phyloP scores from a whole-genome alignment of 805 yeast species.

The Tetrapisispora arboricola region DNA sequence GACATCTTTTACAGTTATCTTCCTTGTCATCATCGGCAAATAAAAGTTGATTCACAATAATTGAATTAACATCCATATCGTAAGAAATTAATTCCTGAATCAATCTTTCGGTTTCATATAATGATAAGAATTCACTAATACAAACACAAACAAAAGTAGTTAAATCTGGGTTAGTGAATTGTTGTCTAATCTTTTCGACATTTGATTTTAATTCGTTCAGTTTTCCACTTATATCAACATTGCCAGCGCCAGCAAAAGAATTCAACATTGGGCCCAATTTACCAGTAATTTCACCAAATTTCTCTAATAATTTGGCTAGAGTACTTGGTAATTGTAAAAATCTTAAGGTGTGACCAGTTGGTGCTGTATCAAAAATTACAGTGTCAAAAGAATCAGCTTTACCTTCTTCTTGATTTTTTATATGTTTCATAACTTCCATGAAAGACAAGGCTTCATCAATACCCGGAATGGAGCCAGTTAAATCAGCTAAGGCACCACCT shows the following conservation, averaged over 20 bases:
- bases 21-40: constrained; percentile 69
- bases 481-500: constrained; percentile 48
- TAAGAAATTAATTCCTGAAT: constrained; percentile 91
- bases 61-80: constrained; percentile 93
- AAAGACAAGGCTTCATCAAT: constrained; percentile 96
- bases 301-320: constrained; percentile 73
- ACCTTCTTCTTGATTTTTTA: constrained; percentile 56
- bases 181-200: constrained; percentile 83
- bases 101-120: constrained; percentile 96
- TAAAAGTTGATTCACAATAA: constrained; percentile 87
- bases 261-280: constrained; percentile 85
- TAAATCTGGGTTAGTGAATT: constrained; percentile 90
- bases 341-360: constrained; percentile 96
- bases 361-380: constrained; percentile 97
- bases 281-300: constrained; percentile 77
- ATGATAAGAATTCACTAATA: constrained; percentile 89
- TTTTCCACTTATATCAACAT: constrained; percentile 43
- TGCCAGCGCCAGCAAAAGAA: constrained; percentile 60
- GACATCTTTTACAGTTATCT: constrained; percentile 77
- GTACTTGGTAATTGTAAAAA: constrained; percentile 92
- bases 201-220: constrained; percentile 69
- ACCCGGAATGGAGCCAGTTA: constrained; percentile 94
- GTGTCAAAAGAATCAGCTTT: constrained; percentile 54
- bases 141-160: constrained; percentile 96
- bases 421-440: constrained; percentile 96